Percentiles rank a stretch among this genome's conserved stretches.
phyloP scores from a whole-genome alignment of 257 asterid genomes.

The Solanum arcanum region DNA sequence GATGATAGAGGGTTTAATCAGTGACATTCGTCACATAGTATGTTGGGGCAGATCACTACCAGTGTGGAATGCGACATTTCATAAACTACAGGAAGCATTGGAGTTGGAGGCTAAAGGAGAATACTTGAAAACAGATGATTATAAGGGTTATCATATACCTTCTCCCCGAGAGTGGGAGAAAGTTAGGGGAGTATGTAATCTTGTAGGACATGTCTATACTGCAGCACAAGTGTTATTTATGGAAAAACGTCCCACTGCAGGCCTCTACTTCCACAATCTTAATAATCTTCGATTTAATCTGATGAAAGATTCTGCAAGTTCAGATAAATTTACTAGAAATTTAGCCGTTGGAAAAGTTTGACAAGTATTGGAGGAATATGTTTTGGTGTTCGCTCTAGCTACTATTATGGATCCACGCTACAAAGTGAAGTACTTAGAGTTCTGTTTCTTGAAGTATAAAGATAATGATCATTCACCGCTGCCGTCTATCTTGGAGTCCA shows the following conservation, averaged over 20 bases:
- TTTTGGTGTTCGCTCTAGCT: conserved; percentile 13
- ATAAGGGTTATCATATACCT: not conserved
- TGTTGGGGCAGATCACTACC: not conserved
- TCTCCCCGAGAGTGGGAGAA: conserved; percentile 14
- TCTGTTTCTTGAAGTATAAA: not conserved
- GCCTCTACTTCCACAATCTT: conserved; percentile 7
- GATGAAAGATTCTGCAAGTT: not conserved
- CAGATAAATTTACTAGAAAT: not conserved
- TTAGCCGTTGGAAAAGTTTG: conserved; percentile 3
- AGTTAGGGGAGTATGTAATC: conserved; percentile 3
- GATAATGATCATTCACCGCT: not conserved
- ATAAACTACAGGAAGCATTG: not conserved
- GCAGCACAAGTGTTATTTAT: conserved; percentile 9
- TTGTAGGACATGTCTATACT: conserved; percentile 5
- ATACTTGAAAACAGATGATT: not conserved
- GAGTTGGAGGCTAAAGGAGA: conserved; percentile 7
- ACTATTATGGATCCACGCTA: conserved; percentile 22
- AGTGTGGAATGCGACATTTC: conserved; percentile 3
- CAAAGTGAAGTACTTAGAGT: conserved; percentile 10
- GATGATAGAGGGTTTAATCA: not conserved
- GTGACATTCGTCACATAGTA: not conserved
- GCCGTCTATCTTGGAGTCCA: not conserved
- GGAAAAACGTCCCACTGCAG: conserved; percentile 1
- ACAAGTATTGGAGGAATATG: conserved; percentile 4
- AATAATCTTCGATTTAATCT: conserved; percentile 1